Percentiles rank a stretch among this genome's conserved stretches.
These are phyloP conservation scores for Arthrobotrys sinensis DNA, from an alignment of 2,329 filamentous ascomycete species.

Conservation along the genomic window DNA sequence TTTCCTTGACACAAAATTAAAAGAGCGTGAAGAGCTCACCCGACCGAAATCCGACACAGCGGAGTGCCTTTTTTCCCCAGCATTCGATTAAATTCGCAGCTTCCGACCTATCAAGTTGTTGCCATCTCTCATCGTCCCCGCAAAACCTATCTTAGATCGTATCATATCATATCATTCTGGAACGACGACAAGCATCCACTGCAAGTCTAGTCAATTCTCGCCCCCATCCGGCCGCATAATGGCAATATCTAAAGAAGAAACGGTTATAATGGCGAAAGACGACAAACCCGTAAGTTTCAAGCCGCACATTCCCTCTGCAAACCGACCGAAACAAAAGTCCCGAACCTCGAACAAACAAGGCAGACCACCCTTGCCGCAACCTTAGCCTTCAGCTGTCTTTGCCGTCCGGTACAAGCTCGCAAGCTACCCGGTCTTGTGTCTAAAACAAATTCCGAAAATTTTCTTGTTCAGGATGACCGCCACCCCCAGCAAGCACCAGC, in stretches of 20 bases:
- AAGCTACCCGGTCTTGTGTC: slow-evolving; percentile 22
- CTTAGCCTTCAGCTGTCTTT: slow-evolving; percentile 25
- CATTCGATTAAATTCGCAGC: slow-evolving; percentile 13
- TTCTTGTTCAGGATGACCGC: slow-evolving; percentile 21
- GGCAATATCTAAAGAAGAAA: slow-evolving; percentile 59
- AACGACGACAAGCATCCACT: slow-evolving; percentile 18
- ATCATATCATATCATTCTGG: slow-evolving; percentile 27
- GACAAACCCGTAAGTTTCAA: slow-evolving; percentile 55
- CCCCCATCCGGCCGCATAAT: slow-evolving; percentile 27
- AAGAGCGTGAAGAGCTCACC: slow-evolving; percentile 1
- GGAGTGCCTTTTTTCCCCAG: neutral
- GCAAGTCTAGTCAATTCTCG: slow-evolving; percentile 5
- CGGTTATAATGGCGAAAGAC: slow-evolving; percentile 52
- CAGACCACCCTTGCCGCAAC: slow-evolving; percentile 47
- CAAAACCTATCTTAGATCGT: slow-evolving; percentile 16
- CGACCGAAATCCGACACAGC: neutral
- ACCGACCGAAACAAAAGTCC: slow-evolving; percentile 38
- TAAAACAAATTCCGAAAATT: slow-evolving; percentile 37
- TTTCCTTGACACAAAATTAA: slow-evolving; percentile 15
- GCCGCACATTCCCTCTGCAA: slow-evolving; percentile 40
- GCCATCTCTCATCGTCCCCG: slow-evolving; percentile 26
- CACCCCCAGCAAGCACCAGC: neutral
- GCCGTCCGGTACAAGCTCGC: slow-evolving; percentile 23
- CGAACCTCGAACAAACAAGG: slow-evolving; percentile 42
- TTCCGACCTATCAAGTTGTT: slow-evolving; percentile 23